Evolutionary conservation across 805 yeast genomes (phyloP).

Genomic region (Candida pini): DNA sequence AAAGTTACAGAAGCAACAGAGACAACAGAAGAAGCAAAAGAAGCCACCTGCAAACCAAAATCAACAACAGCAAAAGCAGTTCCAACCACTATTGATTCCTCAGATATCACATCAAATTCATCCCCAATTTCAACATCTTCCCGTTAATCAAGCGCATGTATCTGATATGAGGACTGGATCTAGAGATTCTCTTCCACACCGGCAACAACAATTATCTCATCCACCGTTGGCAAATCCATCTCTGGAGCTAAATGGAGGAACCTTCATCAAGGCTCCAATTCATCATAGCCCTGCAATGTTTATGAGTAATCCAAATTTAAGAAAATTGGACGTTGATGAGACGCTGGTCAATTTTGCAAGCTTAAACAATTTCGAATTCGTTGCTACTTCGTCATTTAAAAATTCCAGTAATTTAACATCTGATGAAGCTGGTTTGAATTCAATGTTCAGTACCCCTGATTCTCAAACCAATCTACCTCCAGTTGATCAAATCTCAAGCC

Average conservation of each 20-base stretch:
- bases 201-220: not conserved
- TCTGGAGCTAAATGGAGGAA: not conserved
- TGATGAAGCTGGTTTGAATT: not conserved
- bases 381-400: constrained; percentile 12
- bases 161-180: not conserved
- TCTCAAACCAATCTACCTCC: not conserved
- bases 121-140: no score
- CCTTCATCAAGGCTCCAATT: not conserved
- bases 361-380: constrained; percentile 12
- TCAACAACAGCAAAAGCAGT: not conserved
- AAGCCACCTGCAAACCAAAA: no score
- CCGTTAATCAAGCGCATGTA: no score
- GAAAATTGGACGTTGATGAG: constrained; percentile 10
- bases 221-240: not conserved
- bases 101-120: no score
- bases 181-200: not conserved
- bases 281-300: not conserved
- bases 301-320: constrained; percentile 3
- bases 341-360: constrained; percentile 10
- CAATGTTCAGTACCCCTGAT: no score
- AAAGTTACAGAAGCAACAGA: not conserved
- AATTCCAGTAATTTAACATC: constrained; percentile 8
- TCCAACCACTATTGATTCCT: not conserved
- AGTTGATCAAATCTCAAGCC: not conserved
- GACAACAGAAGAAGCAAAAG: not conserved